Percentiles rank a stretch among this genome's conserved stretches.
These are phyloP conservation scores for Verticillium zaregamsianum DNA, from an alignment of 2,329 filamentous ascomycete genomes.

Conservation along the genomic window DNA sequence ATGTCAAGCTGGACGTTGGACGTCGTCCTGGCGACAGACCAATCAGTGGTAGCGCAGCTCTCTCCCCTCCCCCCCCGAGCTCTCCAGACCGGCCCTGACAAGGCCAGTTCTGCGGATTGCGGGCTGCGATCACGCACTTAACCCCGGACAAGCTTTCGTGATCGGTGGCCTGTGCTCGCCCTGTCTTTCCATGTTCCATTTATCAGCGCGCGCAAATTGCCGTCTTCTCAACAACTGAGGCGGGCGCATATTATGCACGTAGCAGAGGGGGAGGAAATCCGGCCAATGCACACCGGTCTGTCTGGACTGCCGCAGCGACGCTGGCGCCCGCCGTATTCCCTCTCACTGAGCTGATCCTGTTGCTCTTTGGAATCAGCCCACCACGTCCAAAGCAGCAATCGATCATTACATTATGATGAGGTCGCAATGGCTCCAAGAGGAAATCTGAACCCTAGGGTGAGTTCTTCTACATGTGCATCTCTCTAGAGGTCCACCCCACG, in stretches of 20 bases:
- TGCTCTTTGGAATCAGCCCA: not conserved
- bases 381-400: not conserved
- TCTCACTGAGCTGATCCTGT: not conserved
- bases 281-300: not conserved
- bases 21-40: not conserved
- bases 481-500: not conserved
- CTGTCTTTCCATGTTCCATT: not conserved
- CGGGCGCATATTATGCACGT: not conserved
- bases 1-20: not conserved
- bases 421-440: conserved; percentile 6
- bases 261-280: not conserved
- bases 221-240: not conserved
- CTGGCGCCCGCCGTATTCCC: not conserved
- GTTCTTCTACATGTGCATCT: not conserved
- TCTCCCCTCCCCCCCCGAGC: not conserved
- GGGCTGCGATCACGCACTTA: not conserved
- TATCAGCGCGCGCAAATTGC: not conserved
- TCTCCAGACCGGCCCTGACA: not conserved
- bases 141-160: not conserved
- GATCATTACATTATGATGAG: not conserved
- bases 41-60: not conserved
- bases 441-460: conserved; percentile 12
- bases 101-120: not conserved
- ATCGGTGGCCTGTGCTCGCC: not conserved
- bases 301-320: not conserved